These are phyloP conservation scores for Orbilia quercus DNA, from an alignment of 2,329 filamentous ascomycete genomes.

Conservation along the genomic window DNA sequence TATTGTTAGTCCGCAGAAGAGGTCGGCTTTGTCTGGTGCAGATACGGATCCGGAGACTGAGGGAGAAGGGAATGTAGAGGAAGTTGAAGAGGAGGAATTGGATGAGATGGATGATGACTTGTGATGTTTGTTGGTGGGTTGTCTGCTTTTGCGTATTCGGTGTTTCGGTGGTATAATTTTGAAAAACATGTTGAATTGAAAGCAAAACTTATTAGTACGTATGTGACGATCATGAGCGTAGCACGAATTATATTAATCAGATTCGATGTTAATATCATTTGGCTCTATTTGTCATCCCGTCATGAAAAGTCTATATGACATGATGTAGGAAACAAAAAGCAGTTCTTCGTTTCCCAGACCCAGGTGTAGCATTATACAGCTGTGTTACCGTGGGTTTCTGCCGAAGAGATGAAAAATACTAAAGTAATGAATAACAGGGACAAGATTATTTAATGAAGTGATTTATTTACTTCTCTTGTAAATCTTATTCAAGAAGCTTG, in stretches of 20 bases:
- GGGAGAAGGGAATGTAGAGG: slow-evolving; percentile 60
- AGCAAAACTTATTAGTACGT: too few relatives aligned
- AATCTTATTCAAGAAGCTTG: slow-evolving; percentile 92
- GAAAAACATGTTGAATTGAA: too few relatives aligned
- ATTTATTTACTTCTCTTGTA: slow-evolving; percentile 95
- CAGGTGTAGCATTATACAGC: too few relatives aligned
- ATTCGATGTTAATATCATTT: slow-evolving; percentile 21
- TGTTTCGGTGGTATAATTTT: slow-evolving; percentile 28
- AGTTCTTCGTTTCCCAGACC: background rate
- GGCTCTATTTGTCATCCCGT: slow-evolving; percentile 36
- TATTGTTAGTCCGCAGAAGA: slow-evolving; percentile 66
- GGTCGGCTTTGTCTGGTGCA: slow-evolving; percentile 60
- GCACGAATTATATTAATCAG: too few relatives aligned
- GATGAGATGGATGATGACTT: slow-evolving; percentile 58
- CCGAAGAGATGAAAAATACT: too few relatives aligned
- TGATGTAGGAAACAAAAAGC: slow-evolving; percentile 13
- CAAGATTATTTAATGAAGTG: background rate
- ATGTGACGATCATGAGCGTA: too few relatives aligned
- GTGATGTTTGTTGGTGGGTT: slow-evolving; percentile 58
- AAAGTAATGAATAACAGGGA: too few relatives aligned
- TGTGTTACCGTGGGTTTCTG: too few relatives aligned
- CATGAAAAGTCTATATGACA: slow-evolving; percentile 36
- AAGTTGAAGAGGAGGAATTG: slow-evolving; percentile 62
- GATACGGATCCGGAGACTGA: slow-evolving; percentile 61
- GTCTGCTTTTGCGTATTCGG: background rate